phyloP scores from a whole-genome alignment of 768 basidiomycete species.

The Thelephora aurantiotincta region DNA sequence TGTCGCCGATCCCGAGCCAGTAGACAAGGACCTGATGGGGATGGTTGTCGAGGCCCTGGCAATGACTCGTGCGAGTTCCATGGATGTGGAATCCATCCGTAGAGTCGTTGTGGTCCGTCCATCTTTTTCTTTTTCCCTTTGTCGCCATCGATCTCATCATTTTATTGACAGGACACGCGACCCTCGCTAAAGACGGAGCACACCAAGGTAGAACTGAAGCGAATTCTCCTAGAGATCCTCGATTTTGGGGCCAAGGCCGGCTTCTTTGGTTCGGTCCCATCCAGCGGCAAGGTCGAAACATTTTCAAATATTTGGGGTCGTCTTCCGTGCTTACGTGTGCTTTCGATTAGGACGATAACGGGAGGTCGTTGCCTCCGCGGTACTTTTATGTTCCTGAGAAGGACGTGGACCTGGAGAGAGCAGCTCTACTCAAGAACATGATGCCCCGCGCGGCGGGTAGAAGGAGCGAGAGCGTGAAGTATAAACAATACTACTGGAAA shows the following conservation, averaged over 20 bases:
- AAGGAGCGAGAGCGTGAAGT: constrained; percentile 66
- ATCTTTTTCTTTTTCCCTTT: neutral
- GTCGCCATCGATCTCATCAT: neutral
- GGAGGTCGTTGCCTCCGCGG: constrained; percentile 39
- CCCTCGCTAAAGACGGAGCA: neutral
- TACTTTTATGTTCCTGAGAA: constrained; percentile 71
- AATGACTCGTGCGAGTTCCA: constrained; percentile 54
- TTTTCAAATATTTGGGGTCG: neutral
- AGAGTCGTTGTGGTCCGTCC: neutral
- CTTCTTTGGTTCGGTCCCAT: neutral
- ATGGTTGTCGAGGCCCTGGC: constrained; percentile 62
- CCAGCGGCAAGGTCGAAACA: neutral
- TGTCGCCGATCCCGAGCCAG: constrained; percentile 4
- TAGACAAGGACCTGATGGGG: constrained; percentile 34
- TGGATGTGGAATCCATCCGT: constrained; percentile 18
- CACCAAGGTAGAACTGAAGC: neutral
- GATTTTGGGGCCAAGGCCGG: neutral
- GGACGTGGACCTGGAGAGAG: constrained; percentile 61
- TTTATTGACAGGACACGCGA: neutral
- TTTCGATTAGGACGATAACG: constrained; percentile 19
- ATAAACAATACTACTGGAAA: constrained; percentile 74
- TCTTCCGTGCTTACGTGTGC: neutral
- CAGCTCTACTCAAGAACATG: constrained; percentile 48
- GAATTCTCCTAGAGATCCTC: neutral
- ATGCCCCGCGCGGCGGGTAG: constrained; percentile 60